Evolutionary conservation across 2,329 filamentous ascomycete genomes (phyloP).

Genomic region (Rhexocercosporidium sp.): DNA sequence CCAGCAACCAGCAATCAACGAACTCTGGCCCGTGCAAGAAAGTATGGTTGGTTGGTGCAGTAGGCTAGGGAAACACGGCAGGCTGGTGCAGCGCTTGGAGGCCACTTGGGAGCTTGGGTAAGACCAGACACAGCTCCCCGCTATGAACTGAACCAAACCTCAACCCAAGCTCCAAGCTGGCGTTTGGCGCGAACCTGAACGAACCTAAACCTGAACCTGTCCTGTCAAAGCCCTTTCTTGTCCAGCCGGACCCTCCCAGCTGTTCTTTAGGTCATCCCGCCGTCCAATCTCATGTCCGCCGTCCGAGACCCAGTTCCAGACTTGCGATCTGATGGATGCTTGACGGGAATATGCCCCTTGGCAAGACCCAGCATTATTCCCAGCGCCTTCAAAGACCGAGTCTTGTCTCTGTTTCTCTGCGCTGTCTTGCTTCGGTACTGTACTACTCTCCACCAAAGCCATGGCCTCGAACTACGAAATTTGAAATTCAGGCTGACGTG

Average conservation of each 20-base stretch:
- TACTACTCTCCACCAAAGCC: not conserved
- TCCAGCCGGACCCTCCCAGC: not conserved
- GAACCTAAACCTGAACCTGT: not conserved
- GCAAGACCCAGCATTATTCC: not conserved
- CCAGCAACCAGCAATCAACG: not conserved
- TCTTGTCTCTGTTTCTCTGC: not conserved
- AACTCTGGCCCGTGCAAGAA: too few relatives aligned
- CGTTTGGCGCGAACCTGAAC: conserved; percentile 7
- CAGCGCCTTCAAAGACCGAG: not conserved
- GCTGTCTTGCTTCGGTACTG: too few relatives aligned
- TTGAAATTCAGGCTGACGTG: not conserved
- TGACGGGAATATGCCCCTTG: conserved; percentile 1
- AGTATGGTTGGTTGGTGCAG: not conserved
- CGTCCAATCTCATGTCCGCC: too few relatives aligned
- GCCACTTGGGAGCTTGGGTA: not conserved
- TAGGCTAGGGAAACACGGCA: conserved; percentile 6
- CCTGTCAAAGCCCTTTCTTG: not conserved
- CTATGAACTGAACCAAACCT: too few relatives aligned
- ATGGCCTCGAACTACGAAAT: not conserved
- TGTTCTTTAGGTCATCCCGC: conserved; percentile 1
- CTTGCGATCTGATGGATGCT: not conserved
- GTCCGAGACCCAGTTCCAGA: not conserved
- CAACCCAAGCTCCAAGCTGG: too few relatives aligned
- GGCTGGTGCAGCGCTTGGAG: conserved; percentile 4
- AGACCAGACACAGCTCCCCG: not conserved